Base-by-base conservation (phyloP, 208 protist species). In the Trypanosoma melophagium region DNA sequence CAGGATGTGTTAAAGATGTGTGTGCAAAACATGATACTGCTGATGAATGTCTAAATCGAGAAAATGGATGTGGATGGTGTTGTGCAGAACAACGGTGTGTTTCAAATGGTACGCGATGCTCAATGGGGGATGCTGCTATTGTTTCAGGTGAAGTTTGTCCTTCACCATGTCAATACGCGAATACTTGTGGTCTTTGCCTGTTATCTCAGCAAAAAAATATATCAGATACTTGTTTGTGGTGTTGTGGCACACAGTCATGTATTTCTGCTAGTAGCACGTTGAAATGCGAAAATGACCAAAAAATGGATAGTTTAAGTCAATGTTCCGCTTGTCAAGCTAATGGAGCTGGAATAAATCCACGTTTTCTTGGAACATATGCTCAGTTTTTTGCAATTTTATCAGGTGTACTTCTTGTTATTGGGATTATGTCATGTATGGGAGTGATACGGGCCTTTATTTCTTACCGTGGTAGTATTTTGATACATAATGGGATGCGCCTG, bases 51-150 rank as follows among this genome's bases (percentile, higher is more conserved):
- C 24, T 81, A 4, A 19, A 69, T 24, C 8, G 73, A 38, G 28
- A 22, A 3, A 35, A 40, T 12, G 24, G 54, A n/a, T 86, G 81
- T 53, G 70, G 55, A 47, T 86, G 81, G 81, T 86, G 81, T 60
- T 86, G 81, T 61, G 57, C 22, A 21, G 81, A 86, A 25, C 67
- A 72, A 44, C 67, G 77, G n/a, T 86, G 80, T 66, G 31, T 79
- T 28, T 22, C 52, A n/a, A 63, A 60, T 28, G 44, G 24, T 42
- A 31, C 17, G 9, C 28, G 4, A 7, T 74, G 69, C 35, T 58
- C 59, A 14, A 52, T 38, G 14, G 35, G 45, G n/a, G 35, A 41
- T 12, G 28, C 3, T n/a, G 40, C 66, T 54, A 60, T 74, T 42
- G 40, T 28, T 16, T 21, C 0, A 14, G 52, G 64, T 14, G 60